Evolutionary conservation across 1,284 basidiomycete genomes (phyloP), one percentile per base, ranked within the genome.

Genomic region (Ceratobasidium sp.): DNA sequence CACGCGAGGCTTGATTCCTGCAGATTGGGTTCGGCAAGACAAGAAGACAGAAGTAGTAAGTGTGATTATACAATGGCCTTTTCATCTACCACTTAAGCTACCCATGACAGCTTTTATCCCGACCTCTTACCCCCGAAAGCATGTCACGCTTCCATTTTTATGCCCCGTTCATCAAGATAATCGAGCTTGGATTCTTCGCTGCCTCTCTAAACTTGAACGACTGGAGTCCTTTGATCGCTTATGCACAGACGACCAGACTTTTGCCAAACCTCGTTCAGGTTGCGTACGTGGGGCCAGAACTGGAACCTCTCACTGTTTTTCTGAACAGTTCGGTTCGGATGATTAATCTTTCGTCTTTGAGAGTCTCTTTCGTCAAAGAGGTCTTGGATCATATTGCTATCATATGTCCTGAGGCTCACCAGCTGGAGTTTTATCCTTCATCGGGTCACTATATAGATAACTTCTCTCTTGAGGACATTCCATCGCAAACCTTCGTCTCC

Each of bases 91-190:
- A 26, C 26, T 26, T 23, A 55, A 55, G 53, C 6, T 10, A 58
- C 26, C 4, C 3, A 6, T 26, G 15, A 15, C 26, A 58, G 56
- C 5, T 3, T 26, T 3, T 58, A 58, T 4, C 15, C 3, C 9
- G 6, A n/a, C 9, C n/a, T 2, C 26, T 58, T 28, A 33, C 26
- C n/a, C n/a, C 6, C 3, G 23, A 58, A 26, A 58, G 15, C 56
- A 28, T 58, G 56, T 58, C 56, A 26, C 56, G 56, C 56, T 58
- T 58, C 23, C 26, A 58, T 26, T 10, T 58, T 26, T 58, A 58
- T 26, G 56, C 58, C 33, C 10, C 28, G 23, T 12, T 28, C 15
- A 10, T 28, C 56, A 23, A 12, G n/a, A 20, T 6, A n/a, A 6
- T 55, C 18, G 18, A 13, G 18, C 6, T 55, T 20, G 23, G 23